These are phyloP conservation scores for Eimeria nieschulzi DNA, from an alignment of 169 alveolate species.

Conservation along the genomic window DNA sequence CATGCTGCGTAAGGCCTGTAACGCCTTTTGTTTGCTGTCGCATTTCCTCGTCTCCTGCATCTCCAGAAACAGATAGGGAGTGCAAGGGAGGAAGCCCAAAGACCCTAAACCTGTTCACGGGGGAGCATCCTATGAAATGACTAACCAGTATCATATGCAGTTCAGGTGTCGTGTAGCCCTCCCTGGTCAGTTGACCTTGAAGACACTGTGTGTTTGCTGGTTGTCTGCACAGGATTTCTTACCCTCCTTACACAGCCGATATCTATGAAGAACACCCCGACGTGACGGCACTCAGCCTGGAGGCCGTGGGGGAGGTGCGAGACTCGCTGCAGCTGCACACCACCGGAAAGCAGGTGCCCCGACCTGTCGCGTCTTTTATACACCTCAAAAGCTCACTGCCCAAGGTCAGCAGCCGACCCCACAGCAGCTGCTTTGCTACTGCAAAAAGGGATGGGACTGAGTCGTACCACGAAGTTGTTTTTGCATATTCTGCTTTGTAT, in stretches of 20 bases:
- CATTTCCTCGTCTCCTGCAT: not conserved
- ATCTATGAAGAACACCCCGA: conserved; percentile 52
- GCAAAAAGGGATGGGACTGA: too few relatives aligned
- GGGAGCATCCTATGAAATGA: too few relatives aligned
- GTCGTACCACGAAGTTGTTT: too few relatives aligned
- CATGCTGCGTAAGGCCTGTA: conserved; percentile 38
- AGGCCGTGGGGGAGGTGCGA: conserved; percentile 71
- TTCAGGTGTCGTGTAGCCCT: too few relatives aligned
- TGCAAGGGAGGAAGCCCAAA: too few relatives aligned
- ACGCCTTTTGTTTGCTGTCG: not conserved
- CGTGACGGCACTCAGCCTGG: conserved; percentile 41
- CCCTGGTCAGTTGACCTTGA: too few relatives aligned
- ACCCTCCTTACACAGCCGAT: conserved; percentile 60
- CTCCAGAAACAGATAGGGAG: too few relatives aligned
- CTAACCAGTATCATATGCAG: too few relatives aligned
- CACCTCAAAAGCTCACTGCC: conserved; percentile 66
- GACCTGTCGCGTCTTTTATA: conserved; percentile 69
- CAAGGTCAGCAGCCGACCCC: not conserved
- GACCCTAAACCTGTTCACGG: too few relatives aligned
- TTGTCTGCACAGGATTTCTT: not conserved
- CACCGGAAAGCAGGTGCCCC: conserved; percentile 68
- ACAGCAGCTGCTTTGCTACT: not conserved
- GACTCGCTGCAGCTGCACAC: conserved; percentile 67
- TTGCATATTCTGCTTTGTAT: not conserved
- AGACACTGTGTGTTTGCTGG: too few relatives aligned